These are phyloP conservation scores for Ilex asprella DNA, from an alignment of 257 asterid genomes.

Conservation along the genomic window DNA sequence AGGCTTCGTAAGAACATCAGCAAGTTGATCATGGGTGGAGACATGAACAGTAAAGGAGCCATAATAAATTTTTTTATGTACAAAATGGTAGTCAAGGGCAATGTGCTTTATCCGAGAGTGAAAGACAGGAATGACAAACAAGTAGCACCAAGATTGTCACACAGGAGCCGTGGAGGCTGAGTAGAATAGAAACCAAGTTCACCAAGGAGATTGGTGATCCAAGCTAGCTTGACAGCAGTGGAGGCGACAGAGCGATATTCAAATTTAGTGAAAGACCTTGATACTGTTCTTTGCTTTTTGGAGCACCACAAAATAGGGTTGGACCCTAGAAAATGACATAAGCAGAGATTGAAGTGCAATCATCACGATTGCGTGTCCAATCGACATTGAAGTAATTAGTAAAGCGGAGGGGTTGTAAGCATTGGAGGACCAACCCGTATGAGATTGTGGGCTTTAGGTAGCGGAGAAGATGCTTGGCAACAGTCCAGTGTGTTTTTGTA, in stretches of 20 bases:
- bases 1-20: not conserved
- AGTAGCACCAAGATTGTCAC: conserved; percentile 8
- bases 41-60: not conserved
- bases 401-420: not conserved
- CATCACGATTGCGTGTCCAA: not conserved
- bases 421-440: not conserved
- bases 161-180: not conserved
- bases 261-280: not conserved
- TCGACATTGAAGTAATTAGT: not conserved
- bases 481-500: not conserved
- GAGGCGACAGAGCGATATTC: not conserved
- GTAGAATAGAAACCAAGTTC: not conserved
- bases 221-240: not conserved
- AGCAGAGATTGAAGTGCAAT: not conserved
- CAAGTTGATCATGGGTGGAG: conserved; percentile 1
- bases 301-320: not conserved
- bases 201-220: not conserved
- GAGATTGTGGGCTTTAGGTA: not conserved
- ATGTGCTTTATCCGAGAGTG: conserved; percentile 5
- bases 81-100: not conserved
- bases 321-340: not conserved
- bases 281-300: not conserved
- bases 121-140: not conserved
- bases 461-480: not conserved
- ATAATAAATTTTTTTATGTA: not conserved